Evolutionary conservation across 2,329 filamentous ascomycete species (phyloP).

Genomic region (Arthrobotrys iridis): DNA sequence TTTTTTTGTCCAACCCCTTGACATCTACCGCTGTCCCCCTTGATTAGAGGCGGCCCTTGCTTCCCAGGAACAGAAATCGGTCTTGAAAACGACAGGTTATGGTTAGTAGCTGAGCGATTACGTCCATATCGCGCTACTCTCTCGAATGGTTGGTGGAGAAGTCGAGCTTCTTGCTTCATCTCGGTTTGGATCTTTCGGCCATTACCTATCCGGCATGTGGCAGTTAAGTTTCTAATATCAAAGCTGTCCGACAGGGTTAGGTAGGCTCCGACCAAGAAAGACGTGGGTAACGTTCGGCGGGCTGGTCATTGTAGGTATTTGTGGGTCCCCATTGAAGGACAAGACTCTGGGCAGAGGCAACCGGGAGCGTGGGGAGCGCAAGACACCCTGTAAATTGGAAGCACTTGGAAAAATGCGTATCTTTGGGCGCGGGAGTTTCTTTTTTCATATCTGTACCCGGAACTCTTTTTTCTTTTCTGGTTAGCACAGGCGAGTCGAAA

Average conservation of each 20-base stretch:
- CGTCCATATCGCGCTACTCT: slow-evolving; percentile 31
- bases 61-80: slow-evolving; percentile 46
- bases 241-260: slow-evolving; percentile 40
- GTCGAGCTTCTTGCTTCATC: slow-evolving; percentile 22
- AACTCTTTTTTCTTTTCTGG: slow-evolving; percentile 9
- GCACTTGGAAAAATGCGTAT: slow-evolving; percentile 18
- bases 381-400: not conserved
- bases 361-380: slow-evolving; percentile 18
- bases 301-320: slow-evolving; percentile 5
- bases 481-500: slow-evolving; percentile 17
- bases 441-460: slow-evolving; percentile 13
- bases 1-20: slow-evolving; percentile 1
- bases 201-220: slow-evolving; percentile 53
- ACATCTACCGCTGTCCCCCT: slow-evolving; percentile 3
- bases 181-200: slow-evolving; percentile 34
- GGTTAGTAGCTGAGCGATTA: slow-evolving; percentile 18
- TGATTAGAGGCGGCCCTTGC: slow-evolving; percentile 38
- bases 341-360: slow-evolving; percentile 46
- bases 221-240: slow-evolving; percentile 16
- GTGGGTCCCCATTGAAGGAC: slow-evolving; percentile 27
- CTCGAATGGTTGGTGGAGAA: slow-evolving; percentile 24
- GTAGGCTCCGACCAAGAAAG: slow-evolving; percentile 47
- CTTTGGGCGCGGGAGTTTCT: slow-evolving; percentile 31
- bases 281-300: slow-evolving; percentile 48
- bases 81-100: not conserved